A percentile compares a stretch with the other conserved stretches of the same genome.
Evolutionary conservation across 1,139 yeast genomes (phyloP).

Genomic region (Saccharomycopsis hybrid): DNA sequence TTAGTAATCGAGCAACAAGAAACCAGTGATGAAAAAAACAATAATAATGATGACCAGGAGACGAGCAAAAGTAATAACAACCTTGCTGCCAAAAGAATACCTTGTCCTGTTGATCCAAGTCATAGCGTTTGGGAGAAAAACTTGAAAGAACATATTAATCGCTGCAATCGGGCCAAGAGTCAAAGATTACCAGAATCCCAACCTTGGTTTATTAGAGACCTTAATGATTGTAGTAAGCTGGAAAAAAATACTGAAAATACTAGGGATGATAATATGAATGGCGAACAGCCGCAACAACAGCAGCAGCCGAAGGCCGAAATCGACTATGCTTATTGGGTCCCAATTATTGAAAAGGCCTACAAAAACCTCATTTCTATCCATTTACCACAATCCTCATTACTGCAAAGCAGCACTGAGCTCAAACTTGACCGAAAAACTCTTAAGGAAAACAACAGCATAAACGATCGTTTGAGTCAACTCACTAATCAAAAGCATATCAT

Average conservation of each 20-base stretch:
- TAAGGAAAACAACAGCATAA: background rate
- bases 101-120: conserved; percentile 71
- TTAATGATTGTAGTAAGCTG: conserved; percentile 28
- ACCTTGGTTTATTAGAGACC: conserved; percentile 39
- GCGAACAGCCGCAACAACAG: background rate
- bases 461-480: conserved; percentile 38
- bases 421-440: background rate
- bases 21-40: too few species aligned
- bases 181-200: conserved; percentile 30
- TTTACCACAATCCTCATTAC: background rate
- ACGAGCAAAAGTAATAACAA: background rate
- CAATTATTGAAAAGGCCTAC: conserved; percentile 28
- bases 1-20: conserved; percentile 23
- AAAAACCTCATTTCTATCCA: conserved; percentile 18
- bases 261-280: background rate
- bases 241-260: background rate
- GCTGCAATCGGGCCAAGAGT: conserved; percentile 47
- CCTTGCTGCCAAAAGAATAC: conserved; percentile 38
- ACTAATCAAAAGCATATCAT: conserved; percentile 66
- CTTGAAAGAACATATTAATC: conserved; percentile 48
- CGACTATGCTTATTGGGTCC: conserved; percentile 31
- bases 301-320: conserved; percentile 20
- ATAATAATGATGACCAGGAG: background rate
- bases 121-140: conserved; percentile 68
- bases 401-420: background rate